Evolutionary conservation across 208 protist genomes (phyloP).

Genomic region (Angomonas ambiguus): DNA sequence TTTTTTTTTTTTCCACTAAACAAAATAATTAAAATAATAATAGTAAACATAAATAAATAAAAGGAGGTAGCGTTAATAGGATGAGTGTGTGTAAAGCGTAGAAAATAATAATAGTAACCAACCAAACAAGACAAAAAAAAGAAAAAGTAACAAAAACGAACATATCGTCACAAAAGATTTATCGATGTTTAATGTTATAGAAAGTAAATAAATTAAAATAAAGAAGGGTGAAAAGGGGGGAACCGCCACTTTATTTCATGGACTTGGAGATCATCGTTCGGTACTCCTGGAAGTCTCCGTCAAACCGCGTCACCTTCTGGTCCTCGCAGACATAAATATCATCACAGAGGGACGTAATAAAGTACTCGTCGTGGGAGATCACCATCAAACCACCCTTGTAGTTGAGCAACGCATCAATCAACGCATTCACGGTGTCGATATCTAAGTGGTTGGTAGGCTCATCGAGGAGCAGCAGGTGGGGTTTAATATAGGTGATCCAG

Average conservation of each 20-base stretch:
- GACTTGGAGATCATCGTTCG: slow-evolving; percentile 71
- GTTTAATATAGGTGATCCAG: slow-evolving; percentile 89
- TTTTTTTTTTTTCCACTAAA: slow-evolving; percentile 6
- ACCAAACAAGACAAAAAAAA: slow-evolving; percentile 11
- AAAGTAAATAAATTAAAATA: background rate
- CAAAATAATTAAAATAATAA: too few relatives aligned
- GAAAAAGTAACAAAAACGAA: background rate
- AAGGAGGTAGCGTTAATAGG: too few relatives aligned
- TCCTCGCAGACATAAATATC: slow-evolving; percentile 89
- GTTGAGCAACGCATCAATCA: slow-evolving; percentile 87
- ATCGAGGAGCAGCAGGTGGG: slow-evolving; percentile 95
- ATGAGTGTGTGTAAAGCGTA: too few relatives aligned
- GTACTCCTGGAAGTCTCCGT: slow-evolving; percentile 89
- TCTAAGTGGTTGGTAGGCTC: slow-evolving; percentile 96
- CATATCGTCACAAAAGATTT: background rate
- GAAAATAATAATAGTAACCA: background rate
- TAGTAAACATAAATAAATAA: too few relatives aligned
- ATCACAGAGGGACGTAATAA: slow-evolving; percentile 90
- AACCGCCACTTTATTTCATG: slow-evolving; percentile 50
- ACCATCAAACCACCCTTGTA: slow-evolving; percentile 90
- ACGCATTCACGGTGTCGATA: slow-evolving; percentile 92
- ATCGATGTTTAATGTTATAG: too few relatives aligned
- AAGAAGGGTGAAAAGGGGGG: slow-evolving; percentile 10
- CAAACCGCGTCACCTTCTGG: slow-evolving; percentile 66
- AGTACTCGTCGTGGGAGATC: slow-evolving; percentile 93